Evolutionary conservation across 1,284 basidiomycete species (phyloP).

Genomic region (Melampsora allii-populina): DNA sequence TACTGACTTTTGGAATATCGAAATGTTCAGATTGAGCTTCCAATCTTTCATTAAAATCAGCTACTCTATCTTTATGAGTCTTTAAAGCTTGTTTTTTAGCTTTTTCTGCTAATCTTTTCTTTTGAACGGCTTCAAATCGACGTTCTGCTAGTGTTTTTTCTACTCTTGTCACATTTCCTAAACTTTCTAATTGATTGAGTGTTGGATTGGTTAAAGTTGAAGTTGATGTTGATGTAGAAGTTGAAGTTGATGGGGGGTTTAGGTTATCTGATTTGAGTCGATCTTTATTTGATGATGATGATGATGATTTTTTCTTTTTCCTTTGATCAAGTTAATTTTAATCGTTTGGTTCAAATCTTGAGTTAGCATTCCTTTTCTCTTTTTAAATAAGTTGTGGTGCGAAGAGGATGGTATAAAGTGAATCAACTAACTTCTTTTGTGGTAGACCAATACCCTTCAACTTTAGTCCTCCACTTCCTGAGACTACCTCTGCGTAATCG

Average conservation of each 20-base stretch:
- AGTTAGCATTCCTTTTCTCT: not conserved
- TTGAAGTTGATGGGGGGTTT: too few species aligned
- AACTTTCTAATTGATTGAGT: not conserved
- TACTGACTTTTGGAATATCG: constrained; percentile 77
- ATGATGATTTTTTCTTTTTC: constrained; percentile 19
- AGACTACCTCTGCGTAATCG: constrained; percentile 2
- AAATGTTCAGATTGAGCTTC: constrained; percentile 87
- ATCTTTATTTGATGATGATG: not conserved
- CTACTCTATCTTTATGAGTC: constrained; percentile 93
- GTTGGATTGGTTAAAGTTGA: not conserved
- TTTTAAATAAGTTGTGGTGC: too few species aligned
- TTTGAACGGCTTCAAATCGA: constrained; percentile 45
- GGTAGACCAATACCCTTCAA: constrained; percentile 3
- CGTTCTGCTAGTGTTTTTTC: constrained; percentile 45
- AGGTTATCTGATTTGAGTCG: constrained; percentile 3
- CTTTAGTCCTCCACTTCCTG: not conserved
- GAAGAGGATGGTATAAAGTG: not conserved
- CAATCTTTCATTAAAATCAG: constrained; percentile 83
- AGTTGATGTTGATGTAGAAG: not conserved
- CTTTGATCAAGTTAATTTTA: not conserved
- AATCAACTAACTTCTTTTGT: constrained; percentile 1
- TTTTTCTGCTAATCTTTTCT: constrained; percentile 67
- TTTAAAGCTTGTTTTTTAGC: constrained; percentile 75
- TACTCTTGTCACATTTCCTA: not conserved
- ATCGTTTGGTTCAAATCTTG: not conserved